phyloP scores from a whole-genome alignment of 768 basidiomycete genomes.

The Ramaria sp. region DNA sequence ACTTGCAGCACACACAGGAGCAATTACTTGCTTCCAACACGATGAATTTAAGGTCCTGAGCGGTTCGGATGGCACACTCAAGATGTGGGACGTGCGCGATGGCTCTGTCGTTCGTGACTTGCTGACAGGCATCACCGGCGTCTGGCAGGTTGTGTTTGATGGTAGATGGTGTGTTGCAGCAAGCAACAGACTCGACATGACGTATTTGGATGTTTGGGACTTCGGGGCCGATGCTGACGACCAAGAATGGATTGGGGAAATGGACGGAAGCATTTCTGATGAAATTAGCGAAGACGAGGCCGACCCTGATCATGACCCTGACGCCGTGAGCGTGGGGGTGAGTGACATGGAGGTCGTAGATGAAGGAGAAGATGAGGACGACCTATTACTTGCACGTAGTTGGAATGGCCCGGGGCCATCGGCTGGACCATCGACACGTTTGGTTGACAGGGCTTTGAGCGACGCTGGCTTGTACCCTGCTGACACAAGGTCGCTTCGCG shows the following conservation, averaged over 20 bases:
- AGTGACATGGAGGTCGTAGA: constrained; percentile 25
- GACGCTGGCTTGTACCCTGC: constrained; percentile 4
- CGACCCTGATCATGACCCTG: constrained; percentile 39
- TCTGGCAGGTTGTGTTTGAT: constrained; percentile 97
- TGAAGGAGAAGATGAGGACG: constrained; percentile 15
- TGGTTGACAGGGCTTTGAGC: constrained; percentile 5
- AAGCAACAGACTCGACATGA: constrained; percentile 67
- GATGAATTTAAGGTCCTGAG: constrained; percentile 96
- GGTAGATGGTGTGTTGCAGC: constrained; percentile 93
- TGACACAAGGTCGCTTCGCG: constrained; percentile 1
- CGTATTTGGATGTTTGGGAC: constrained; percentile 85
- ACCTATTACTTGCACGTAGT: neutral
- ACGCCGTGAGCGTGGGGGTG: constrained; percentile 32
- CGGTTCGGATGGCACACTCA: constrained; percentile 91
- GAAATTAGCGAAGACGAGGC: constrained; percentile 49
- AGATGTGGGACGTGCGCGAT: constrained; percentile 94
- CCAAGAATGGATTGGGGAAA: constrained; percentile 78
- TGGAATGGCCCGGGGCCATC: constrained; percentile 1
- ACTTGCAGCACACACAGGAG: constrained; percentile 85
- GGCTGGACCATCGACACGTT: constrained; percentile 1
- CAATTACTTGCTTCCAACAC: constrained; percentile 99
- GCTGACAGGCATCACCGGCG: constrained; percentile 82
- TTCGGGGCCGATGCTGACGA: constrained; percentile 58
- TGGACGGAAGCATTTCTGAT: constrained; percentile 65
- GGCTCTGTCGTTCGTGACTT: constrained; percentile 82